phyloP scores from a whole-genome alignment of 345 rosid species.

The Toxicodendron radicans region DNA sequence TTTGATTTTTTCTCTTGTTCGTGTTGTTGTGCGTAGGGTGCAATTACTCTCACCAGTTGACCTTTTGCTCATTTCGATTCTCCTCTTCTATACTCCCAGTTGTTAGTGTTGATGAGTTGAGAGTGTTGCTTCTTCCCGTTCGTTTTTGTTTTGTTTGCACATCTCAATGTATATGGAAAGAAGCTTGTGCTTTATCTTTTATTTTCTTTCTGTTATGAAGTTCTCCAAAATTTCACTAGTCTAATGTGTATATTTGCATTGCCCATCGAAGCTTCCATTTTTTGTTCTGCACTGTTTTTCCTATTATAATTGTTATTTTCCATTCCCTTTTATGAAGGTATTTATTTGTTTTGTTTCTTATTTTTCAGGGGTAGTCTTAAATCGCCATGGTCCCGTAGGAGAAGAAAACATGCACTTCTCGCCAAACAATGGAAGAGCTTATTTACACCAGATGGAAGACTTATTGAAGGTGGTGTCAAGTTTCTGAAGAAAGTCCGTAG shows the following conservation, averaged over 20 bases:
- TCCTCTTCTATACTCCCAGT: background rate
- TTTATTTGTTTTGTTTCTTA: constrained; percentile 13
- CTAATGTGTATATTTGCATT: background rate
- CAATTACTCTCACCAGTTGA: background rate
- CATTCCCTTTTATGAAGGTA: constrained; percentile 10
- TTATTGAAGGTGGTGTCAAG: constrained; percentile 77
- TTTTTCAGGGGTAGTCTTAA: constrained; percentile 63
- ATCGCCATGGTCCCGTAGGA: constrained; percentile 90
- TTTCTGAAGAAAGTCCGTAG: constrained; percentile 89
- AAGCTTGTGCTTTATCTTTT: background rate
- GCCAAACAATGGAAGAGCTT: constrained; percentile 75
- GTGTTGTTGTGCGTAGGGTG: background rate
- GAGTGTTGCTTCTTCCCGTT: background rate
- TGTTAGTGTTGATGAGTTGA: background rate
- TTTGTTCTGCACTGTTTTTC: background rate
- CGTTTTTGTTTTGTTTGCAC: background rate
- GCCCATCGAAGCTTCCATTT: background rate
- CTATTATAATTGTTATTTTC: constrained; percentile 4
- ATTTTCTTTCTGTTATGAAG: background rate
- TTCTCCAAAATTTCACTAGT: background rate
- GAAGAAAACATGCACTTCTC: constrained; percentile 81
- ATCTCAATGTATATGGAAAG: background rate
- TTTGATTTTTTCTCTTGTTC: background rate
- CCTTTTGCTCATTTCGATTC: background rate
- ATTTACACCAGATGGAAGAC: constrained; percentile 71